Conservation (phyloP, 2,329 filamentous ascomycete species). For the Lasiodiplodia sp. region DNA sequence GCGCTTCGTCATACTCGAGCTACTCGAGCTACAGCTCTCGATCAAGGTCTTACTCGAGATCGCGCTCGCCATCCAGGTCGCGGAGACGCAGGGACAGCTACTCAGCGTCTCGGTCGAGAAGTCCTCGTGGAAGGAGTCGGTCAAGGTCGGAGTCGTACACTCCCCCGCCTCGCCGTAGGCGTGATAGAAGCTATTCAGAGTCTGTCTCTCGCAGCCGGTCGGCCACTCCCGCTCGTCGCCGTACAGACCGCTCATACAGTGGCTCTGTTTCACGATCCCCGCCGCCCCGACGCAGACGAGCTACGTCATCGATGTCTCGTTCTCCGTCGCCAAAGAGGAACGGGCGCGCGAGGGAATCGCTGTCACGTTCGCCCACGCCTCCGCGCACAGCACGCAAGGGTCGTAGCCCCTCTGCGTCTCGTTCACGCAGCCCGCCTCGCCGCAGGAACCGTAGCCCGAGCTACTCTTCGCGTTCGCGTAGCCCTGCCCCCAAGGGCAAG, state of each 20-base stretch:
- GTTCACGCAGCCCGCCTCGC: slow-evolving; percentile 26
- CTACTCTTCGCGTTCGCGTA: slow-evolving; percentile 28
- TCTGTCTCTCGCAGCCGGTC: slow-evolving; percentile 37
- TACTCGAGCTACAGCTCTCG: slow-evolving; percentile 37
- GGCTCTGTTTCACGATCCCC: slow-evolving; percentile 34
- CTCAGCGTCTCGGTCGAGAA: slow-evolving; percentile 24
- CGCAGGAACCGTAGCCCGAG: slow-evolving; percentile 28
- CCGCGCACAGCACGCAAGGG: slow-evolving; percentile 18
- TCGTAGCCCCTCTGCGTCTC: slow-evolving; percentile 25
- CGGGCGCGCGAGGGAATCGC: slow-evolving; percentile 13
- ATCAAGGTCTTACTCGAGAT: slow-evolving; percentile 33
- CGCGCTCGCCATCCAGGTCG: slow-evolving; percentile 27
- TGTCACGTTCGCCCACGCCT: slow-evolving; percentile 32
- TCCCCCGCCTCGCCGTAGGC: slow-evolving; percentile 29
- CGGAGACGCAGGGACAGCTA: slow-evolving; percentile 19
- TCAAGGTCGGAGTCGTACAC: slow-evolving; percentile 28
- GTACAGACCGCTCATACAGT: slow-evolving; percentile 23
- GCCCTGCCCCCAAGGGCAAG: slow-evolving; percentile 27
- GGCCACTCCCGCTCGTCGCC: slow-evolving; percentile 31
- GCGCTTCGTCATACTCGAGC: slow-evolving; percentile 41
- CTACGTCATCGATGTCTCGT: slow-evolving; percentile 33
- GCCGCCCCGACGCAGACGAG: slow-evolving; percentile 33
- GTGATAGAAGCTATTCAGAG: slow-evolving; percentile 23
- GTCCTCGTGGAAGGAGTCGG: slow-evolving; percentile 23
- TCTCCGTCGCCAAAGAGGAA: slow-evolving; percentile 20